Conservation (phyloP, 441 rosid species). For the Adansonia gregorii region DNA sequence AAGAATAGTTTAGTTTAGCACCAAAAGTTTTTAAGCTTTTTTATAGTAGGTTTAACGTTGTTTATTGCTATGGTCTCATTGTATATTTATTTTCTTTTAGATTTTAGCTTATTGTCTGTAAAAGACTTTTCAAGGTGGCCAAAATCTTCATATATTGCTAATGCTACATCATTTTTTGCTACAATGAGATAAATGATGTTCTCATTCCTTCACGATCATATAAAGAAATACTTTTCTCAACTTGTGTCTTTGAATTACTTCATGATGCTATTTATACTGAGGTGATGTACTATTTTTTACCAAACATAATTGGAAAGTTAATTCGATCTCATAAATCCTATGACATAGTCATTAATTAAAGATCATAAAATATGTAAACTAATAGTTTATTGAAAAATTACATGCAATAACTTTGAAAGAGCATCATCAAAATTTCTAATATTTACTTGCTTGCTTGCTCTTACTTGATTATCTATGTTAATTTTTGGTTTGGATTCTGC, state of each 20-base stretch:
- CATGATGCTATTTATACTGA: background rate
- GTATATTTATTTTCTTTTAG: background rate
- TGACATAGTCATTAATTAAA: background rate
- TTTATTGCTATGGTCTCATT: background rate
- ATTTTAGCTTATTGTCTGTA: background rate
- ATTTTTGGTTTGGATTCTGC: slow-evolving; percentile 31
- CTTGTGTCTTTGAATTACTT: background rate
- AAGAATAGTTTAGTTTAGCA: background rate
- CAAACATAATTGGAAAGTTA: background rate
- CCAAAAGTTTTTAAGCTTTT: background rate
- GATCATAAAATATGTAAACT: background rate
- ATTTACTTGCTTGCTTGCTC: background rate
- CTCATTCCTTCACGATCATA: background rate
- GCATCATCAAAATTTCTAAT: background rate
- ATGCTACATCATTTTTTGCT: background rate
- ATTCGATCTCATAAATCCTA: background rate
- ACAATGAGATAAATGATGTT: slow-evolving; percentile 7
- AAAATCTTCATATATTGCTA: background rate
- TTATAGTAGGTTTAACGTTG: background rate
- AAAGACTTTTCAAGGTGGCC: background rate
- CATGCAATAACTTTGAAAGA: background rate
- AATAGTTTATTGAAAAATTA: background rate
- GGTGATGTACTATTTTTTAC: background rate
- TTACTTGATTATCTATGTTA: slow-evolving; percentile 7
- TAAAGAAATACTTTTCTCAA: background rate